Percentiles rank a stretch among this genome's conserved stretches.
phyloP scores from a whole-genome alignment of 352 stramenopile species.

The Chrysophaeum taylorii region DNA sequence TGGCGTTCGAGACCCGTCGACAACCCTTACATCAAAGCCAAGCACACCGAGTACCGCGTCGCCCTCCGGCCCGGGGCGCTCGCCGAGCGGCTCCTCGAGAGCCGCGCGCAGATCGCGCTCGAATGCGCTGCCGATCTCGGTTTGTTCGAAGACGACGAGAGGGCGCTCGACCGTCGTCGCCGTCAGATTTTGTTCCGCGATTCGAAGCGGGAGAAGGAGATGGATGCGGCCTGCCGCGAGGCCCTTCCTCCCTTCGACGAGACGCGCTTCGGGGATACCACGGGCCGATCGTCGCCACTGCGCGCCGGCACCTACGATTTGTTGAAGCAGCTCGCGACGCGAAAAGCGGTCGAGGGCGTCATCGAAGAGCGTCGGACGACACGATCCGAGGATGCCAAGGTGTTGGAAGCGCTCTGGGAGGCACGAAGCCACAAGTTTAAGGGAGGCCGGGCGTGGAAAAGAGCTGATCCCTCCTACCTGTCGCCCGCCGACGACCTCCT shows the following conservation, averaged over 20 bases:
- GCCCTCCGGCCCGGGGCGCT: neutral
- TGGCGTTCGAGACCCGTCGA: no score
- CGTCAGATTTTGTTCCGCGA: neutral
- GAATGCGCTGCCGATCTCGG: neutral
- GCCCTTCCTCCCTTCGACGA: conserved; percentile 1
- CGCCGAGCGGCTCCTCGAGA: neutral
- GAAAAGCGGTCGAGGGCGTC: neutral
- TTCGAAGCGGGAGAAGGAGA: no score
- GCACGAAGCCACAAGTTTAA: neutral
- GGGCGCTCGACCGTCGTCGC: neutral
- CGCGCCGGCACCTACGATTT: conserved; percentile 6
- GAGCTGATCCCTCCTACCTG: neutral
- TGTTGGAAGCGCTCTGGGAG: neutral
- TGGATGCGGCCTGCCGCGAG: neutral
- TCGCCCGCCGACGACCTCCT: neutral
- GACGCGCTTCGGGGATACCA: neutral
- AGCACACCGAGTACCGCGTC: neutral
- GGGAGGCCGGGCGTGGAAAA: neutral
- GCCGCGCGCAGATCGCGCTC: neutral
- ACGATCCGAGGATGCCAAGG: neutral
- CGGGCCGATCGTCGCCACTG: neutral
- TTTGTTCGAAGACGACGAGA: neutral
- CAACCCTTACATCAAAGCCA: neutral
- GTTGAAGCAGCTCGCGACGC: neutral
- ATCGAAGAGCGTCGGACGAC: neutral